Evolutionary conservation across 805 yeast species (phyloP), one percentile per base, ranked within the genome.

Genomic region (Helenozyma rhizophorensis): DNA sequence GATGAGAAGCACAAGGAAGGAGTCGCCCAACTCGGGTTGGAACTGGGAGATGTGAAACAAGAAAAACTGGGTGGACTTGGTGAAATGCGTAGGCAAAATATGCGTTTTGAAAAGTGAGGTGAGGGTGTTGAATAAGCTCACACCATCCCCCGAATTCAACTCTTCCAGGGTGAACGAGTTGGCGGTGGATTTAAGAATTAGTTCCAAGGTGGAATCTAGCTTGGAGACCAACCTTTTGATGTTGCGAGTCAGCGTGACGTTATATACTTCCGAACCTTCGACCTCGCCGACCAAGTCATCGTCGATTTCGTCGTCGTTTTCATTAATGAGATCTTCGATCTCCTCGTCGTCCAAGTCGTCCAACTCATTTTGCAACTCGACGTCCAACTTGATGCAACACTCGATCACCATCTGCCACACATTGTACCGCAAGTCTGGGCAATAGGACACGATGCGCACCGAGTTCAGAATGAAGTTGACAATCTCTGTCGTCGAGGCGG

Each of bases 41-140:
- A 78, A 76, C 56, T 89, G 97, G 7, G 95, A 77, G 15, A 82
- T 70, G 43, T 80, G 80, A 59, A 90, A 90, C 56, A 89, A 58
- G 16, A 89, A 63, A 53, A 83, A 90, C 58, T 90, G 98, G 14
- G 86, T 80, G 25, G 88, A 80, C 50, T 85, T 78, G 9, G 97
- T 90, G 55, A 83, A 82, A 57, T 89, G 95, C 2, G 98, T 93
- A 15, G 97, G 94, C 40, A 90, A 65, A 24, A 93, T 74, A 47
- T 86, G 93, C 1, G 87, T 72, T 50, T 78, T 80, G 69, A 90
- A 90, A 16, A 85, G 65, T 1, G 89, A 75, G 1, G 83, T 74
- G 35, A 93, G 64, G 2, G 85, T 80, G 45, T 80, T 81, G 62
- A 80, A 90, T 11, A 85, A 62, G 10, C 69, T 59, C 6, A 86